phyloP scores from a whole-genome alignment of 2,329 filamentous ascomycete species.

The Trichoderma arundinaceum region DNA sequence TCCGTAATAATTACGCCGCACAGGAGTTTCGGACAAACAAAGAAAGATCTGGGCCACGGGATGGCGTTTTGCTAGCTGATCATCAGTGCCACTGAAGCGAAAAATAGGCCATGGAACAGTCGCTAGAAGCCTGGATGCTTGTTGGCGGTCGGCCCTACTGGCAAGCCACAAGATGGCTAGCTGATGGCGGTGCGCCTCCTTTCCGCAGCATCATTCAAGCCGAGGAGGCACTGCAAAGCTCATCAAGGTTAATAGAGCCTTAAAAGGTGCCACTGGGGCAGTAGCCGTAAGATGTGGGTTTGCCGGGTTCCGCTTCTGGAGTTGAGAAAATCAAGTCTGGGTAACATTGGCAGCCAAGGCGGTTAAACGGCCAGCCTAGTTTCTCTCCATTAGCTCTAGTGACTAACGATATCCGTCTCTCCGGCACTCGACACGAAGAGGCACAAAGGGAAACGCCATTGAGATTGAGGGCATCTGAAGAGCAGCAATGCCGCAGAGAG shows the following conservation, averaged over 20 bases:
- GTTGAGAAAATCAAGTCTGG: neutral
- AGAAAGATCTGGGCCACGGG: neutral
- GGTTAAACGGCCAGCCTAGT: neutral
- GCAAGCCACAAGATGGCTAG: slow-evolving; percentile 18
- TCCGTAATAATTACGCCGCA: neutral
- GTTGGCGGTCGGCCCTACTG: slow-evolving; percentile 14
- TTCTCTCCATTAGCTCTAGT: neutral
- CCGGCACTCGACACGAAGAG: neutral
- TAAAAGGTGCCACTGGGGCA: slow-evolving; percentile 1
- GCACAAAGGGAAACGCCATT: neutral
- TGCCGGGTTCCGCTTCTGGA: neutral
- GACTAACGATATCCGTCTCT: neutral
- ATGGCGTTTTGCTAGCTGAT: slow-evolving; percentile 7
- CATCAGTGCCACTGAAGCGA: neutral
- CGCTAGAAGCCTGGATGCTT: neutral
- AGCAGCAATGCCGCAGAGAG: neutral
- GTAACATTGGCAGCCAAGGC: neutral
- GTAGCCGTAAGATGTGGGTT: neutral
- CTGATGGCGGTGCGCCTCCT: slow-evolving; percentile 16
- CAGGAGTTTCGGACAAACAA: slow-evolving; percentile 7
- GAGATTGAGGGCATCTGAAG: neutral
- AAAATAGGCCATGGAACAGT: neutral
- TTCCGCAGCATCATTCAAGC: neutral
- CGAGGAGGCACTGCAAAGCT: neutral
- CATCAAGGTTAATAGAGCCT: neutral